phyloP scores from a whole-genome alignment of 176 grass and related monocot species.

The Tuctoria greenei region DNA sequence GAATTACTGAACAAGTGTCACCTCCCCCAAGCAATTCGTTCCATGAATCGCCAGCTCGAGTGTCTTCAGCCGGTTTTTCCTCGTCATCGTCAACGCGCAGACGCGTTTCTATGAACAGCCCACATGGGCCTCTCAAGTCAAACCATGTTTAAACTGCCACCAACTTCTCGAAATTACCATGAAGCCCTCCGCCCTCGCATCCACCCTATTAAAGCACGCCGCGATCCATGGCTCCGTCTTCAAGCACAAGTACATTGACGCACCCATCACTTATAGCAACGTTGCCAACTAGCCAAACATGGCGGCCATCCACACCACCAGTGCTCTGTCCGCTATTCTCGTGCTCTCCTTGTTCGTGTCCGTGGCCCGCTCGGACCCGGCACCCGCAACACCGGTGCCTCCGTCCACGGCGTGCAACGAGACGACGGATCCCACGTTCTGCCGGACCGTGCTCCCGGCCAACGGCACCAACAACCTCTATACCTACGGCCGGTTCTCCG shows the following conservation, averaged over 20 bases:
- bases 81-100: constrained; percentile 10
- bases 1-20: constrained; percentile 18
- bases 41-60: constrained; percentile 7
- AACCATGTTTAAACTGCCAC: constrained; percentile 24
- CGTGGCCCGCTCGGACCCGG: constrained; percentile 35
- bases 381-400: constrained; percentile 49
- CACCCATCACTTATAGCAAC: background rate
- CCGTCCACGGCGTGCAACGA: constrained; percentile 67
- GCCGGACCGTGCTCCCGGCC: constrained; percentile 67
- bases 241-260: background rate
- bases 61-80: constrained; percentile 11
- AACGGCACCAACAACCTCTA: constrained; percentile 72
- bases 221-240: constrained; percentile 3
- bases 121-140: background rate
- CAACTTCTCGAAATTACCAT: constrained; percentile 26
- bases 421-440: constrained; percentile 73
- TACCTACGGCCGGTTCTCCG: constrained; percentile 82
- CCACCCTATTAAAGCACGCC: constrained; percentile 34
- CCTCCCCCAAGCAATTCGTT: constrained; percentile 19
- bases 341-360: constrained; percentile 35
- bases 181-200: background rate
- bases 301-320: background rate
- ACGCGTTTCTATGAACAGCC: constrained; percentile 35
- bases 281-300: constrained; percentile 24
- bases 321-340: constrained; percentile 28